A percentile compares a stretch with the other conserved stretches of the same genome.
These are phyloP conservation scores for Gaeumannomyces tritici DNA, from an alignment of 2,329 filamentous ascomycete species.

Conservation along the genomic window DNA sequence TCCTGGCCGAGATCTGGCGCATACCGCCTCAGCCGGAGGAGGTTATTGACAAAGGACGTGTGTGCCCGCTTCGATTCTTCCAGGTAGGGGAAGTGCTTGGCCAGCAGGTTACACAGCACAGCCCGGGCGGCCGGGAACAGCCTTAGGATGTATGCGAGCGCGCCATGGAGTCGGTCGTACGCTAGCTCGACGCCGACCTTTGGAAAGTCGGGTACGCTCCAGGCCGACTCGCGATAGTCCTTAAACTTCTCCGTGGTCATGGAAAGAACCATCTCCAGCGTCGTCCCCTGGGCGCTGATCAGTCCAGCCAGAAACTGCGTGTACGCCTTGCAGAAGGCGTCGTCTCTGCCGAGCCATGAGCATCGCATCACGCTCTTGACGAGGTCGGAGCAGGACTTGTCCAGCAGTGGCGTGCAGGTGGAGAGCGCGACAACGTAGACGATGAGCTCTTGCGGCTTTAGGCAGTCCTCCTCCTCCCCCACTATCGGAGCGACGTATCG, in stretches of 20 bases:
- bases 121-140: conserved; percentile 73
- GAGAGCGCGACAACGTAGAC: conserved; percentile 55
- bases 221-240: conserved; percentile 34
- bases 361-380: conserved; percentile 49
- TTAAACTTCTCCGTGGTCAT: conserved; percentile 77
- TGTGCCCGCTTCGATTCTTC: conserved; percentile 72
- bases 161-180: conserved; percentile 65
- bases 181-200: conserved; percentile 54
- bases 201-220: conserved; percentile 41
- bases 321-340: conserved; percentile 57
- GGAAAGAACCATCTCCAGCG: conserved; percentile 58
- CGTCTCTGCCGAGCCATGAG: conserved; percentile 56
- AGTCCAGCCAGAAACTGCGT: conserved; percentile 60
- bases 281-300: conserved; percentile 66
- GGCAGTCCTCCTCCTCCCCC: conserved; percentile 33
- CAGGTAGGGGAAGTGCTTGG: conserved; percentile 63
- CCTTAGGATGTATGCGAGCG: conserved; percentile 65
- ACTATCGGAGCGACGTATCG: conserved; percentile 17
- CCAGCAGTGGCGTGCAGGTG: conserved; percentile 49
- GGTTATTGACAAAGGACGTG: conserved; percentile 78
- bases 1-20: conserved; percentile 69
- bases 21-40: conserved; percentile 69
- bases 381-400: conserved; percentile 48
- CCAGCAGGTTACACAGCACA: conserved; percentile 57
- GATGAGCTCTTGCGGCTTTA: conserved; percentile 46